Evolutionary conservation across 1,284 basidiomycete genomes (phyloP).

Genomic region (Entoloma clypeatum): DNA sequence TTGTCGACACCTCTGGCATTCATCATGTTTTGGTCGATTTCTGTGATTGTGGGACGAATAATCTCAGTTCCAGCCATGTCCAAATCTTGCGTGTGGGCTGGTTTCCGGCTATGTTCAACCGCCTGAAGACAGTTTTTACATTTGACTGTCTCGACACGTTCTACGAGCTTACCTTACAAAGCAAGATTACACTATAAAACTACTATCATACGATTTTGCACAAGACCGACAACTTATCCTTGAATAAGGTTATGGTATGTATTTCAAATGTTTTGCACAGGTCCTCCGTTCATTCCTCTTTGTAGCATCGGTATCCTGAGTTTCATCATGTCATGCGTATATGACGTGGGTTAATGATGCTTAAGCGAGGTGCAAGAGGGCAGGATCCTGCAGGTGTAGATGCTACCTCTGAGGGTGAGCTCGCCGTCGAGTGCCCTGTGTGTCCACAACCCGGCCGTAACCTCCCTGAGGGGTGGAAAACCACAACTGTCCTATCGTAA

Average conservation of each 20-base stretch:
- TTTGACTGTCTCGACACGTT: conserved; percentile 20
- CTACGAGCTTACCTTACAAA: no score
- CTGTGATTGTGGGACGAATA: conserved; percentile 10
- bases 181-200: conserved; percentile 19
- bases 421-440: no score
- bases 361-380: no score
- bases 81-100: conserved; percentile 17
- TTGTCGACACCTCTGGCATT: conserved; percentile 10
- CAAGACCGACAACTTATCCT: conserved; percentile 11
- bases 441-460: conserved; percentile 11
- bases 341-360: neutral
- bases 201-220: conserved; percentile 17
- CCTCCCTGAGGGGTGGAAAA: conserved; percentile 9
- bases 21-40: conserved; percentile 12
- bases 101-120: conserved; percentile 16
- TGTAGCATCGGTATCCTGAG: neutral
- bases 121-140: conserved; percentile 20
- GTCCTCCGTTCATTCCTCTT: neutral
- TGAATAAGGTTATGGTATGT: conserved; percentile 3
- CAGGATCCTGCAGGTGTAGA: conserved; percentile 9
- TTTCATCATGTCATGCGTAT: conserved; percentile 4
- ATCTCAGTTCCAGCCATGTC: neutral
- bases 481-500: neutral
- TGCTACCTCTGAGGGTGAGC: conserved; percentile 4
- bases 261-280: no score